Conservation (phyloP, 495 filamentous ascomycete species). For the Tuber microsphaerosporum region DNA sequence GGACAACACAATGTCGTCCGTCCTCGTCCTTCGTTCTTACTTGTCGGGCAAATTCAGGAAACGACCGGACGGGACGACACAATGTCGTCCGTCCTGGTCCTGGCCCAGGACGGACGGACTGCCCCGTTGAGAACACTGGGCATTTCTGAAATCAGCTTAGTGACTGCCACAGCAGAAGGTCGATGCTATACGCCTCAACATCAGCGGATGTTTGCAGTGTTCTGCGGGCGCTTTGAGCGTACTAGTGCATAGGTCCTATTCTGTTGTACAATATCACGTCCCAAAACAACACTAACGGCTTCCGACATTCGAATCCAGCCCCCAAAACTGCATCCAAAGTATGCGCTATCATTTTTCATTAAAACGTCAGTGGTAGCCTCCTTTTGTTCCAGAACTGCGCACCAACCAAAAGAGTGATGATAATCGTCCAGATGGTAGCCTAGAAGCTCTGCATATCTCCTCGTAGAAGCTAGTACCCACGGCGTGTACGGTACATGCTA, state of each 20-base stretch:
- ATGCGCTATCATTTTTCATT: constrained; percentile 58
- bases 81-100: no score
- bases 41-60: no score
- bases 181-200: constrained; percentile 48
- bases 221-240: not conserved
- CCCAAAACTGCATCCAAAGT: constrained; percentile 69
- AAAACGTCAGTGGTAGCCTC: constrained; percentile 61
- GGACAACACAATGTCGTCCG: no score
- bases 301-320: constrained; percentile 65
- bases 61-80: no score
- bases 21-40: no score
- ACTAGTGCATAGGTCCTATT: constrained; percentile 65
- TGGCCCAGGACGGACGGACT: no score
- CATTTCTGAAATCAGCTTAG: constrained; percentile 59
- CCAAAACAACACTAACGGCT: constrained; percentile 60
- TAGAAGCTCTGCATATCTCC: constrained; percentile 64
- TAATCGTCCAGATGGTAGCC: constrained; percentile 67
- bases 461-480: constrained; percentile 66
- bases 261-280: constrained; percentile 55
- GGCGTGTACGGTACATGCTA: constrained; percentile 60
- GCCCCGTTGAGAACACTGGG: no score
- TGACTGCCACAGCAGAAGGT: constrained; percentile 63
- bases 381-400: constrained; percentile 62
- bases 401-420: constrained; percentile 63
- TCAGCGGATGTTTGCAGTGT: not conserved